Evolutionary conservation across 2,329 filamentous ascomycete genomes (phyloP), one percentile per base, ranked within the genome.

Genomic region (Lachnellula occidentalis): DNA sequence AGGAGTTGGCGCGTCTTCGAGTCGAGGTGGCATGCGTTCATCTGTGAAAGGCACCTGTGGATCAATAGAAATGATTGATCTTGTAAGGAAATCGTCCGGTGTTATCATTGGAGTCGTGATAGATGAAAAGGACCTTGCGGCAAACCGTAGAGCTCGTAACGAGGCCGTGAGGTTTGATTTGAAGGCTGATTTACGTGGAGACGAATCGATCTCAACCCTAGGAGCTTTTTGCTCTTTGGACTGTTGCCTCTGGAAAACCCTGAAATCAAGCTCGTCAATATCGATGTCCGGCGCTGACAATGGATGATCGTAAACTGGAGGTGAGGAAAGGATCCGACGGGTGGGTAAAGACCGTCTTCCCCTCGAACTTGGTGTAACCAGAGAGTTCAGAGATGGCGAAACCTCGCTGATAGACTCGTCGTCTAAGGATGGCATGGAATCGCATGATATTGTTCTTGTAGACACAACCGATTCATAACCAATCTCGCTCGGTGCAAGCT

Each of bases 91-190:
- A 66, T 87, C 83, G 64, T 87, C 83, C 2, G 83, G 78, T 9
- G 83, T 82, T 41, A 86, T 80, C 24, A 82, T 82, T 1, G 84
- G 76, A 47, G 84, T 77, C 59, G 83, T 85, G 59, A 87, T 77
- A 59, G 69, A 76, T 3, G 83, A 86, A 53, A 87, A 78, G 7
- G 83, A 83, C 56, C 78, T 80, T 48, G 84, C 84, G 1, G 84
- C 84, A 36, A 80, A 84, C 56, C 81, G 60, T 54, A 87, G 68
- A 34, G 83, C 83, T 19, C 82, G 78, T 46, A 87, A 72, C 9
- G 84, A 87, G 6, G 84, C 83, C 5, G 84, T 87, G 37, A 87
- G 67, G 64, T 87, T 87, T 3, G 83, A 87, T 67, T 86, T 86
- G 72, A 87, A 87, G 6, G 78, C 83, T 41, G 64, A 72, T 54